Conservation (phyloP, 192 early-diverging fungal genomes). For the Coemansia sp. region DNA sequence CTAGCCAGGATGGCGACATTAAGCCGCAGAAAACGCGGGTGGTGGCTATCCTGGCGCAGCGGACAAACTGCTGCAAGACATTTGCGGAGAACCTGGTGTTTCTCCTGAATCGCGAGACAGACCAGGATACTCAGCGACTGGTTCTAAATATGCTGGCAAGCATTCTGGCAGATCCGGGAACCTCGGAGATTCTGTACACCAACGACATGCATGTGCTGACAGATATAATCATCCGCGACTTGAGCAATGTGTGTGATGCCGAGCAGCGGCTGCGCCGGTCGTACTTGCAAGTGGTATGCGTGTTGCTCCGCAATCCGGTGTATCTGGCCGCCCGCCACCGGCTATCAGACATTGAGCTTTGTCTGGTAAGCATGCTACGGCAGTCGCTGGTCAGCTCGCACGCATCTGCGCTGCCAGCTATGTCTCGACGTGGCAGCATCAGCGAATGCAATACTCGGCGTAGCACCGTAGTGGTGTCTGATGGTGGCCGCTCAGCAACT, state of each 20-base stretch:
- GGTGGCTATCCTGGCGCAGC: conserved; percentile 33
- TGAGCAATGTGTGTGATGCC: conserved; percentile 69
- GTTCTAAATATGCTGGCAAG: conserved; percentile 71
- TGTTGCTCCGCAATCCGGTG: conserved; percentile 65
- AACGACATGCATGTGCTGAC: conserved; percentile 87
- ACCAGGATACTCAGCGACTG: conserved; percentile 36
- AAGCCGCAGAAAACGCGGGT: conserved; percentile 19
- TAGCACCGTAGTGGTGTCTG: conserved; percentile 24
- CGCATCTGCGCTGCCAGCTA: not conserved
- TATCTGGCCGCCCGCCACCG: conserved; percentile 37
- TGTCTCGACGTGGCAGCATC: conserved; percentile 29
- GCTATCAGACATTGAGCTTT: conserved; percentile 51
- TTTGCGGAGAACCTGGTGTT: conserved; percentile 89
- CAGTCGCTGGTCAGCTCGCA: conserved; percentile 47
- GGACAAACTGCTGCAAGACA: conserved; percentile 62
- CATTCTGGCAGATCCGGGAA: conserved; percentile 63
- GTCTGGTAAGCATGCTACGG: conserved; percentile 41
- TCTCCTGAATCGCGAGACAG: conserved; percentile 86
- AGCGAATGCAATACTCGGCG: conserved; percentile 38
- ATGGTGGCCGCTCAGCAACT: conserved; percentile 4
- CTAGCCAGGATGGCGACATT: not conserved
- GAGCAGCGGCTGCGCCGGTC: conserved; percentile 65
- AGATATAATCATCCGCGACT: conserved; percentile 83
- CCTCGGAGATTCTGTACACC: conserved; percentile 80
- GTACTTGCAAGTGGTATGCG: conserved; percentile 64